These are phyloP conservation scores for Trichophyton rubrum DNA, from an alignment of 2,329 filamentous ascomycete species.

Conservation along the genomic window DNA sequence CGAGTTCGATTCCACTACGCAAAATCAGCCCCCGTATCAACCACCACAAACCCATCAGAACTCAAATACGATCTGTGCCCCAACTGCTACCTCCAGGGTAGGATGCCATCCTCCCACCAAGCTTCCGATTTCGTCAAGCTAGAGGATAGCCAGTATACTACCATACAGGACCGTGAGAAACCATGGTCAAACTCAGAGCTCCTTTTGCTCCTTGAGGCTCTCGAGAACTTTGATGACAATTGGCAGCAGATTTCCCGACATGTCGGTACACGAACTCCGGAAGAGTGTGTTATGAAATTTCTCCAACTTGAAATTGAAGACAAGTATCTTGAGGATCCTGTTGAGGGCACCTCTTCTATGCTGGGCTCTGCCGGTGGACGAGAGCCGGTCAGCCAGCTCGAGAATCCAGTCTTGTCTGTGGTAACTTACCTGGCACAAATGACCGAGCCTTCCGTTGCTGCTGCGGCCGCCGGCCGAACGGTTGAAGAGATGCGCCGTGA, in stretches of 20 bases:
- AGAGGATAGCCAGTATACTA: conserved; percentile 73
- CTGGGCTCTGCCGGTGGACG: conserved; percentile 64
- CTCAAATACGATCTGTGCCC: conserved; percentile 81
- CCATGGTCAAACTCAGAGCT: conserved; percentile 87
- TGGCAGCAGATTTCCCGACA: conserved; percentile 90
- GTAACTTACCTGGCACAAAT: conserved; percentile 87
- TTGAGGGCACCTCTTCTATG: conserved; percentile 48
- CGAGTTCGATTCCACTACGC: conserved; percentile 56
- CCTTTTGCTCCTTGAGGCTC: conserved; percentile 74
- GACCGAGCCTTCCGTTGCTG: conserved; percentile 78
- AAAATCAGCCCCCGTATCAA: conserved; percentile 47
- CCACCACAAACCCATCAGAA: conserved; percentile 43
- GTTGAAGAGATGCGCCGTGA: conserved; percentile 74
- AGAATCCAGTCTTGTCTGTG: conserved; percentile 94
- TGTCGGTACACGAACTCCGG: conserved; percentile 78
- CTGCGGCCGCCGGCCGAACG: conserved; percentile 77
- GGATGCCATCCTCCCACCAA: conserved; percentile 67
- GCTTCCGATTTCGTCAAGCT: conserved; percentile 75
- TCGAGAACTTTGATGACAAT: conserved; percentile 90
- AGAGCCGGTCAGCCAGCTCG: conserved; percentile 78
- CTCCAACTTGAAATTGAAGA: conserved; percentile 93
- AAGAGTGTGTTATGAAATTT: conserved; percentile 96
- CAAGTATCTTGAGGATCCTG: conserved; percentile 79
- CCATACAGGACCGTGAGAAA: conserved; percentile 67
- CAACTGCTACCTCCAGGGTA: conserved; percentile 74